Conservation (phyloP, 2,329 filamentous ascomycete species). For the Calonectria montana region DNA sequence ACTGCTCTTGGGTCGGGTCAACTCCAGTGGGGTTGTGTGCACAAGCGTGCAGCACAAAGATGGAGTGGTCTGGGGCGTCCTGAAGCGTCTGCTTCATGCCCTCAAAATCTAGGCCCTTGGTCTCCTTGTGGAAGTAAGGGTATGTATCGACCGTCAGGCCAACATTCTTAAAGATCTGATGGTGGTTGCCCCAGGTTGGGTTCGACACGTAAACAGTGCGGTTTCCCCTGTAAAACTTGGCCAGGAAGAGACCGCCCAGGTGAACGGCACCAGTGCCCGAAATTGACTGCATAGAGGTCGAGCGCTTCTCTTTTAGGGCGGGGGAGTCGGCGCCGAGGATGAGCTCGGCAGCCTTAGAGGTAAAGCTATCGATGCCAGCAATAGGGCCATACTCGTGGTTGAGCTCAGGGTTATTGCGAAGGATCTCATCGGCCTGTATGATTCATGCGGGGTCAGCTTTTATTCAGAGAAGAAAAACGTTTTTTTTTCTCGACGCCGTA, state of each 20-base stretch:
- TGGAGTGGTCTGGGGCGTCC: conserved; percentile 79
- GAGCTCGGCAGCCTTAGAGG: conserved; percentile 88
- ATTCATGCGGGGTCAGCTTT: conserved; percentile 37
- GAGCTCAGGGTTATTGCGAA: conserved; percentile 87
- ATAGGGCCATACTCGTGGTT: conserved; percentile 99
- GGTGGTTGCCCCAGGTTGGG: conserved; percentile 98
- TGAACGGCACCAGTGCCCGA: conserved; percentile 97
- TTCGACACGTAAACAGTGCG: conserved; percentile 89
- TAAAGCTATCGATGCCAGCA: conserved; percentile 87
- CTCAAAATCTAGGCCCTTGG: conserved; percentile 90
- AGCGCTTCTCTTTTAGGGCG: conserved; percentile 85
- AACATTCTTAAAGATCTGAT: conserved; percentile 97
- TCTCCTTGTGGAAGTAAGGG: conserved; percentile 92
- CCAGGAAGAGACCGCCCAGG: conserved; percentile 91
- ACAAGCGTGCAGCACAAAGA: conserved; percentile 94
- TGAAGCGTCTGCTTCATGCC: conserved; percentile 83
- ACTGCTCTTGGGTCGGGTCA: conserved; percentile 93
- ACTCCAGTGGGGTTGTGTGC: conserved; percentile 99
- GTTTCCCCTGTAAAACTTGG: conserved; percentile 85
- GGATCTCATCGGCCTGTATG: conserved; percentile 85
- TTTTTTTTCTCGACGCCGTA: conserved; percentile 12
- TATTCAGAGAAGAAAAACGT: conserved; percentile 21
- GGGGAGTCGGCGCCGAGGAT: conserved; percentile 85
- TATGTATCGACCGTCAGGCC: conserved; percentile 82
- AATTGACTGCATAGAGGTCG: conserved; percentile 89